A percentile compares a stretch with the other conserved stretches of the same genome.
phyloP scores from a whole-genome alignment of 225 moss, liverwort and hornwort genomes.

The Climacium dendroides region DNA sequence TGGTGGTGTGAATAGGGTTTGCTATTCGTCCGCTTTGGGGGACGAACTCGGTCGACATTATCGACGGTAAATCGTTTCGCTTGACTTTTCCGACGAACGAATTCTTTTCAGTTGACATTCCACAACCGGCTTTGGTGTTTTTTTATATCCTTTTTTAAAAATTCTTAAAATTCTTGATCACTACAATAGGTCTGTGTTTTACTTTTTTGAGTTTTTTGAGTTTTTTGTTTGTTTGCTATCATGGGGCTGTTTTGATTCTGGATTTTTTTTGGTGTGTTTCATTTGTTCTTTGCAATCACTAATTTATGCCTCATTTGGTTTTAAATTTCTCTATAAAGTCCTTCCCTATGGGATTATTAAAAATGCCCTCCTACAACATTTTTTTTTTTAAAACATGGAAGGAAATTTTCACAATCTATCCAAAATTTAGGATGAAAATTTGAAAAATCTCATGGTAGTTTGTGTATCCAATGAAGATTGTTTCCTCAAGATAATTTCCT shows the following conservation, averaged over 20 bases:
- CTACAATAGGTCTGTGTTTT: not conserved
- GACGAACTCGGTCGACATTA: not conserved
- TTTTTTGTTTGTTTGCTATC: not conserved
- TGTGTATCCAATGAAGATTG: not conserved
- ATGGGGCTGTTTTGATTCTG: not conserved
- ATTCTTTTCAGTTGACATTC: not conserved
- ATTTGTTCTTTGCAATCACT: not conserved
- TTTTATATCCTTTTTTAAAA: not conserved
- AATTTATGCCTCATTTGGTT: not conserved
- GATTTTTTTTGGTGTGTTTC: not conserved
- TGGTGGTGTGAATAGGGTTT: not conserved
- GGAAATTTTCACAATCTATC: not conserved
- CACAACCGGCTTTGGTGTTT: not conserved
- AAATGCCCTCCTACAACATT: rapidly evolving
- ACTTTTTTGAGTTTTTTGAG: not conserved
- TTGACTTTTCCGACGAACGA: not conserved
- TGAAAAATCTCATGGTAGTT: not conserved
- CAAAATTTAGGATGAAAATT: not conserved
- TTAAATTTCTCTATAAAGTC: not conserved
- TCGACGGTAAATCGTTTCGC: not conserved
- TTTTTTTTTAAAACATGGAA: rapidly evolving
- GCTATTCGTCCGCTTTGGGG: too few species aligned
- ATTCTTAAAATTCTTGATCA: too few species aligned
- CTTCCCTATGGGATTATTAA: not conserved
- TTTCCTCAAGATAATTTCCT: not conserved